phyloP scores from a whole-genome alignment of 805 yeast genomes.

The Danielozyma ontarioensis region DNA sequence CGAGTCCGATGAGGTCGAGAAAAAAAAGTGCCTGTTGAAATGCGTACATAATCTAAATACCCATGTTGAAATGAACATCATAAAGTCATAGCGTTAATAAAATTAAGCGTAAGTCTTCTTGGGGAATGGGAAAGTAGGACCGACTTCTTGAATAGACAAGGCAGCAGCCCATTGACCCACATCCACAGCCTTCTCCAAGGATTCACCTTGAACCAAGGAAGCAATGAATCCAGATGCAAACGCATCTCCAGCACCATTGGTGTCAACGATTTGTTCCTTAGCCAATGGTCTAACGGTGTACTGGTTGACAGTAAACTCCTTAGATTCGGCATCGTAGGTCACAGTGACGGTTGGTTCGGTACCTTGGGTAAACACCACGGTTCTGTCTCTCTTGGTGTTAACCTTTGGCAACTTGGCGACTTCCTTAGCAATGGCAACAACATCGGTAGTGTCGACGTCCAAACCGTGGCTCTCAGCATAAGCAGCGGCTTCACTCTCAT shows the following conservation, averaged over 20 bases:
- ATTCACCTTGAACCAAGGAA: conserved; percentile 71
- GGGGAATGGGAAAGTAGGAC: conserved; percentile 89
- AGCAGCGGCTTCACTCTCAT: conserved; percentile 95
- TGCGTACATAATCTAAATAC: no score
- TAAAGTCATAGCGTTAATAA: no score
- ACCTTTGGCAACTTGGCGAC: conserved; percentile 76
- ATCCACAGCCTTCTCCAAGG: conserved; percentile 57
- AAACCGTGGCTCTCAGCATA: conserved; percentile 83
- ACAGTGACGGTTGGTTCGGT: conserved; percentile 84
- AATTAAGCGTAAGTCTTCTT: conserved; percentile 44
- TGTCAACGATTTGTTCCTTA: conserved; percentile 67
- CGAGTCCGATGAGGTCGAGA: no score
- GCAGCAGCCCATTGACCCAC: conserved; percentile 97
- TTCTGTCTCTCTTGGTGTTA: conserved; percentile 65
- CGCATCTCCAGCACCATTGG: conserved; percentile 99
- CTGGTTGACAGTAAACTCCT: conserved; percentile 43
- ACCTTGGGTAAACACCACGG: conserved; percentile 94
- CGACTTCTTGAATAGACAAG: conserved; percentile 84
- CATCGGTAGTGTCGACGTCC: conserved; percentile 44
- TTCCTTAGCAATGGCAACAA: conserved; percentile 73
- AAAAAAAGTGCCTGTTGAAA: no score
- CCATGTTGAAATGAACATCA: background rate
- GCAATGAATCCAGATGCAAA: conserved; percentile 96
- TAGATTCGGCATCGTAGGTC: conserved; percentile 44
- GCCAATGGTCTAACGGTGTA: conserved; percentile 72